These are phyloP conservation scores for Chaetoceros muelleri DNA, from an alignment of 108 stramenopile species.

Conservation along the genomic window DNA sequence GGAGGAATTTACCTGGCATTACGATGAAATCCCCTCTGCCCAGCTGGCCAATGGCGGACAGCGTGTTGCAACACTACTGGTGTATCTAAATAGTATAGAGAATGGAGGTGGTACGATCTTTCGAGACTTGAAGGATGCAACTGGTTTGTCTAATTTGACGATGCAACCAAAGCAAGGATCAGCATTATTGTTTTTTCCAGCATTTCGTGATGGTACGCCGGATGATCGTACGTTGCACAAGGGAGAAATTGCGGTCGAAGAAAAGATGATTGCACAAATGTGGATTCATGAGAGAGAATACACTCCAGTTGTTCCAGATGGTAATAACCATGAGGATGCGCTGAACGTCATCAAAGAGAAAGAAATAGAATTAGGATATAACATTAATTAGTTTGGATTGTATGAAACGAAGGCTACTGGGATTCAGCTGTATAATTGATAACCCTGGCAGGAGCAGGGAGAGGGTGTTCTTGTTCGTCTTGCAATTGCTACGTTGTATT, in stretches of 20 bases:
- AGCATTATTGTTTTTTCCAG: constrained; percentile 60
- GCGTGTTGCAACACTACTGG: constrained; percentile 68
- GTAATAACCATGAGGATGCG: constrained; percentile 47
- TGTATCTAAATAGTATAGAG: constrained; percentile 65
- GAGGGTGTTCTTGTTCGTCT: too few relatives aligned
- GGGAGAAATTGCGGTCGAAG: constrained; percentile 42
- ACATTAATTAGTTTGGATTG: too few relatives aligned
- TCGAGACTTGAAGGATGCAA: constrained; percentile 38
- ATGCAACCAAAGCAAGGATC: constrained; percentile 44
- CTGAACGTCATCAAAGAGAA: constrained; percentile 17
- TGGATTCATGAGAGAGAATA: constrained; percentile 64
- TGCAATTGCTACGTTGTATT: too few relatives aligned
- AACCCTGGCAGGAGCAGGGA: too few relatives aligned
- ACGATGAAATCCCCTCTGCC: constrained; percentile 49
- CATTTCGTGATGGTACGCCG: constrained; percentile 43
- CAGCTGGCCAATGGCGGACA: constrained; percentile 60
- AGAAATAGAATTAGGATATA: constrained; percentile 11
- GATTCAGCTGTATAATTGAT: too few relatives aligned
- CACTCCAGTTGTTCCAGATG: constrained; percentile 34
- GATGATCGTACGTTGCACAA: constrained; percentile 59
- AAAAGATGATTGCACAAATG: constrained; percentile 66
- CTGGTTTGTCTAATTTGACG: constrained; percentile 22
- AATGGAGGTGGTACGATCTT: constrained; percentile 61
- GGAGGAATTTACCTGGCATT: constrained; percentile 73
- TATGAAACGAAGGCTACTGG: too few relatives aligned